A percentile compares a stretch with the other conserved stretches of the same genome.
These are phyloP conservation scores for Gossypium trilobum DNA, from an alignment of 441 rosid species.

Conservation along the genomic window DNA sequence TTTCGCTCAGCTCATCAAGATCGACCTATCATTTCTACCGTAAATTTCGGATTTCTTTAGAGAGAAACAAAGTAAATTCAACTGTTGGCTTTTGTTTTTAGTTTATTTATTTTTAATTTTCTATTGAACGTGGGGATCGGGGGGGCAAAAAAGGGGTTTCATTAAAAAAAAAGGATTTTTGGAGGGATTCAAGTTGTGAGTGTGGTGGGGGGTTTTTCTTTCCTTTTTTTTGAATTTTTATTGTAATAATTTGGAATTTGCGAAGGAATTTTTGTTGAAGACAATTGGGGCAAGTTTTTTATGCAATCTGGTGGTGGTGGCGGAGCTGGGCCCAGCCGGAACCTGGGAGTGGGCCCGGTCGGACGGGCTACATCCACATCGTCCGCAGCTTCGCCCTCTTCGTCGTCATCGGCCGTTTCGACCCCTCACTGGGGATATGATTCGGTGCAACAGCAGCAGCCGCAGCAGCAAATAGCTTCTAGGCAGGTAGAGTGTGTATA, in stretches of 20 bases:
- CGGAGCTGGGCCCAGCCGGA: constrained; percentile 69
- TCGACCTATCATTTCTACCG: constrained; percentile 35
- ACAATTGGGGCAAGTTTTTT: constrained; percentile 25
- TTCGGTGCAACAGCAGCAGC: constrained; percentile 34
- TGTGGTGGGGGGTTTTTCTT: constrained; percentile 13
- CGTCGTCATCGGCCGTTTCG: constrained; percentile 84
- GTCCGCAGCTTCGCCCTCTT: constrained; percentile 88
- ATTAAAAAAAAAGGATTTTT: constrained; percentile 13
- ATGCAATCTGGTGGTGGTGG: constrained; percentile 82
- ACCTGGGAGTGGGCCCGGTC: constrained; percentile 46
- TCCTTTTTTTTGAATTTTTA: constrained; percentile 9
- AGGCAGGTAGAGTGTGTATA: constrained; percentile 51
- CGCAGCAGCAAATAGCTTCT: constrained; percentile 26
- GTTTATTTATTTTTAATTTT: not conserved
- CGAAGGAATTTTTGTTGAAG: constrained; percentile 14
- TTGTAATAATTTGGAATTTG: constrained; percentile 13
- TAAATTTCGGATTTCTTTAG: constrained; percentile 23
- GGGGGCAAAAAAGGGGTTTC: constrained; percentile 29
- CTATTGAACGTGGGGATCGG: constrained; percentile 56
- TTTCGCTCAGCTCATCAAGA: constrained; percentile 19
- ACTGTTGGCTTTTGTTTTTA: not conserved
- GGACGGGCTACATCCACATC: constrained; percentile 75
- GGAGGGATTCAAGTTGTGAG: constrained; percentile 14
- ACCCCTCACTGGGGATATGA: constrained; percentile 59
- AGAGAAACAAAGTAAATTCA: constrained; percentile 23